Percentiles rank a stretch among this genome's conserved stretches.
These are phyloP conservation scores for Phytophthora sansomeana DNA, from an alignment of 352 stramenopile genomes.

Conservation along the genomic window DNA sequence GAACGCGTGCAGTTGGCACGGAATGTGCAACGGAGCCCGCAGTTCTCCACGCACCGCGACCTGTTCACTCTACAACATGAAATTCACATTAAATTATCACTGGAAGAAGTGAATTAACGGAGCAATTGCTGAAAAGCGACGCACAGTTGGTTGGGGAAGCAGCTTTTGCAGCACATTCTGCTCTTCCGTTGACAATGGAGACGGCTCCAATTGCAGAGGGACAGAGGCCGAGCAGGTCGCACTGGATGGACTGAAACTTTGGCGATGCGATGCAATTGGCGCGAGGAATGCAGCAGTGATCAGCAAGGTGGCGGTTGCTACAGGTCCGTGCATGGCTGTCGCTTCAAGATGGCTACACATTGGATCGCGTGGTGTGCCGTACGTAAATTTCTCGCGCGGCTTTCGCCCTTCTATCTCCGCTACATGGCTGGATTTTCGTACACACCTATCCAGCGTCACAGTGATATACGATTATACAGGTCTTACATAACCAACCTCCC, in stretches of 20 bases:
- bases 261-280: constrained; percentile 1
- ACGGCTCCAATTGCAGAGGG: constrained; percentile 6
- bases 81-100: no score
- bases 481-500: no score
- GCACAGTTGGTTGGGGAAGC: constrained; percentile 34
- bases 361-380: constrained; percentile 1
- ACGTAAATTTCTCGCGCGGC: constrained; percentile 1
- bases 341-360: background rate
- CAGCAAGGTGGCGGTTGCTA: constrained; percentile 1
- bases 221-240: constrained; percentile 20
- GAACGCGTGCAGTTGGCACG: constrained; percentile 49
- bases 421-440: no score
- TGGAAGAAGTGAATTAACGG: constrained; percentile 18
- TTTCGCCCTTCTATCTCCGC: no score
- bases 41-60: constrained; percentile 36
- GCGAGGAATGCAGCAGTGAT: constrained; percentile 1
- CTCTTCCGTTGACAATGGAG: constrained; percentile 21
- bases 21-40: constrained; percentile 50
- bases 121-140: no score
- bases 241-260: background rate
- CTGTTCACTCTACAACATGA: constrained; percentile 38
- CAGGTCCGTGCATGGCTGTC: background rate
- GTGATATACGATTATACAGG: no score
- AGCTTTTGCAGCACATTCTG: constrained; percentile 24
- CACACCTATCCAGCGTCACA: no score